Percentiles rank a stretch among this genome's conserved stretches.
Conservation (phyloP, 176 grass and related monocot species). For the Cenchrus fungigraminus region DNA sequence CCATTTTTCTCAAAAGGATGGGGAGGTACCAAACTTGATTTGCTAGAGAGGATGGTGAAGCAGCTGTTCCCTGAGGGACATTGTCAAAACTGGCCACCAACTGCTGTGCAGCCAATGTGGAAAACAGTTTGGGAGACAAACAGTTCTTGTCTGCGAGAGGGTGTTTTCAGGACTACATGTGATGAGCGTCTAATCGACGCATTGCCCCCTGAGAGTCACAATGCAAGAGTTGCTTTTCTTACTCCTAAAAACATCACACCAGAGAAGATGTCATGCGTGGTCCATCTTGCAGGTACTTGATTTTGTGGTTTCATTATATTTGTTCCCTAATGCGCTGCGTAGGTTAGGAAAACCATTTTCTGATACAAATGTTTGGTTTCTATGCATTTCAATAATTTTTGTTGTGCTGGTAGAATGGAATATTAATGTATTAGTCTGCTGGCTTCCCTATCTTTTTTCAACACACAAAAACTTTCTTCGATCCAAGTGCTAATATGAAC, state of each 20-base stretch:
- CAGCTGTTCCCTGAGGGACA: conserved; percentile 73
- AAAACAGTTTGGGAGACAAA: conserved; percentile 93
- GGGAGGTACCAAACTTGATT: conserved; percentile 78
- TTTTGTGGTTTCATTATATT: conserved; percentile 16
- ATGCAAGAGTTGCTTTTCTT: conserved; percentile 90
- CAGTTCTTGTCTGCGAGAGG: conserved; percentile 75
- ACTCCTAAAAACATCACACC: conserved; percentile 70
- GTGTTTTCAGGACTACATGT: conserved; percentile 78
- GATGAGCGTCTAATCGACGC: conserved; percentile 66
- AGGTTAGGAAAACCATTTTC: conserved; percentile 31
- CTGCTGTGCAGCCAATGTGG: conserved; percentile 67
- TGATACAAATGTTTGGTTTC: conserved; percentile 1
- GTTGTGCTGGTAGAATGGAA: not conserved
- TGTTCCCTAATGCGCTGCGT: conserved; percentile 2
- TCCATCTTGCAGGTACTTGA: conserved; percentile 89
- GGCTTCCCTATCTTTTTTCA: not conserved
- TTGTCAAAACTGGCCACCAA: conserved; percentile 69
- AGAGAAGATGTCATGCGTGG: conserved; percentile 87
- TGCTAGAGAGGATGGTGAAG: conserved; percentile 88
- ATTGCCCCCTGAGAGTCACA: conserved; percentile 86
- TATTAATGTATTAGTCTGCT: not conserved
- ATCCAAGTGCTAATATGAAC: not conserved
- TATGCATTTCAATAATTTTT: conserved; percentile 24
- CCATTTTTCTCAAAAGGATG: conserved; percentile 97
- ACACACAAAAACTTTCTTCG: not conserved